A percentile compares a stretch with the other conserved stretches of the same genome.
phyloP scores from a whole-genome alignment of 768 basidiomycete species.

The Trametes elegans region DNA sequence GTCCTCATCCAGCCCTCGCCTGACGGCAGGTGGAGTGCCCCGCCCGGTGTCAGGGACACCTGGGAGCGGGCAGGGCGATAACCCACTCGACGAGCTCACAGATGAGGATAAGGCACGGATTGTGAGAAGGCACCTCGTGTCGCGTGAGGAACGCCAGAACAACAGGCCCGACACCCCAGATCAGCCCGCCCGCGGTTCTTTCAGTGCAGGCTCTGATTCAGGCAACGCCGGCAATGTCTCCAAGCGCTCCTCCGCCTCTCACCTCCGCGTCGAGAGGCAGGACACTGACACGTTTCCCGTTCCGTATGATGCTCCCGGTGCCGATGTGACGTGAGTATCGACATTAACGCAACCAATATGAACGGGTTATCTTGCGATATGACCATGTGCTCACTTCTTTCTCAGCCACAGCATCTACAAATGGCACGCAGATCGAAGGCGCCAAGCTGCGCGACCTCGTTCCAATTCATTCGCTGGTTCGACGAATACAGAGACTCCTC shows the following conservation, averaged over 20 bases:
- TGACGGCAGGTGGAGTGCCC: slow-evolving; percentile 38
- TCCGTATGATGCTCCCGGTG: slow-evolving; percentile 82
- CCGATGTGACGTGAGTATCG: slow-evolving; percentile 83
- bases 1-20: slow-evolving; percentile 12
- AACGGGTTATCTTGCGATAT: slow-evolving; percentile 18
- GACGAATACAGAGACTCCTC: slow-evolving; percentile 41
- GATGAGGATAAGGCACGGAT: slow-evolving; percentile 86
- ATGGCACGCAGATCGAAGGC: slow-evolving; percentile 79
- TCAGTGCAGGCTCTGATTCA: slow-evolving; percentile 30
- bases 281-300: slow-evolving; percentile 80
- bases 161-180: slow-evolving; percentile 20
- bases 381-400: neutral
- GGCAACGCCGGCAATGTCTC: slow-evolving; percentile 31
- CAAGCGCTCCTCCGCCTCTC: slow-evolving; percentile 28
- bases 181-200: slow-evolving; percentile 23
- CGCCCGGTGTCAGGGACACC: slow-evolving; percentile 30
- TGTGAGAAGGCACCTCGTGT: slow-evolving; percentile 76
- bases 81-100: slow-evolving; percentile 58
- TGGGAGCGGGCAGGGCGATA: slow-evolving; percentile 31
- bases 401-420: slow-evolving; percentile 89
- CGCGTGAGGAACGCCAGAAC: slow-evolving; percentile 57
- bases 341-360: neutral
- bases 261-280: slow-evolving; percentile 35
- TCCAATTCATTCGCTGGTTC: slow-evolving; percentile 69
- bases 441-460: slow-evolving; percentile 58